Evolutionary conservation across 257 asterid species (phyloP).

Genomic region (Penstemon eatonii): DNA sequence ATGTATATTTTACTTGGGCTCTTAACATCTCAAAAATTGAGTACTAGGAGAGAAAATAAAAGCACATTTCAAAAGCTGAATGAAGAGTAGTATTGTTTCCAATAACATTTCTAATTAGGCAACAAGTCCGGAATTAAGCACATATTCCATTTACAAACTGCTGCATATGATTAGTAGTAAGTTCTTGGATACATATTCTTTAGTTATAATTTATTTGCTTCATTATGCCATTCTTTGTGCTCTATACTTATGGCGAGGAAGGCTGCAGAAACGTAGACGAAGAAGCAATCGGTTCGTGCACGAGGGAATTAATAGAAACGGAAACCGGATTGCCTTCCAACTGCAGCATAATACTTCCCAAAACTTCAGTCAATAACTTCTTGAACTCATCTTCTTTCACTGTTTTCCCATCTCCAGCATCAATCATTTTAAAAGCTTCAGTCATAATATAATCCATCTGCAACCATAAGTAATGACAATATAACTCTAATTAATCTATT

Average conservation of each 20-base stretch:
- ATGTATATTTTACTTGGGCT: no score
- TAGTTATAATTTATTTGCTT: slow-evolving; percentile 10
- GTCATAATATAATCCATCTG: slow-evolving; percentile 70
- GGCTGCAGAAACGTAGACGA: slow-evolving; percentile 71
- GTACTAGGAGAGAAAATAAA: no score
- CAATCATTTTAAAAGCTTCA: slow-evolving; percentile 64
- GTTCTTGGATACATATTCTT: slow-evolving; percentile 19
- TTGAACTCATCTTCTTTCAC: slow-evolving; percentile 90
- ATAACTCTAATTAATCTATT: not conserved
- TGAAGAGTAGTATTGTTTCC: not conserved
- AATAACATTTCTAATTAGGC: not conserved
- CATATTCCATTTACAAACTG: not conserved
- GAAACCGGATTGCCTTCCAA: slow-evolving; percentile 76
- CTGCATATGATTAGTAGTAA: slow-evolving; percentile 19
- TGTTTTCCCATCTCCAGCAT: slow-evolving; percentile 55
- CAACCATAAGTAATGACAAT: not conserved
- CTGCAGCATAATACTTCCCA: slow-evolving; percentile 80
- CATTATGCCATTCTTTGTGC: not conserved
- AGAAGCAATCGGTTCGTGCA: slow-evolving; percentile 73
- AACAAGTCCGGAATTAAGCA: not conserved
- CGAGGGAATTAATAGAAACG: slow-evolving; percentile 78
- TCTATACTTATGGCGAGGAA: slow-evolving; percentile 32
- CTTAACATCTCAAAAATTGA: no score
- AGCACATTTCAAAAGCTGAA: no score
- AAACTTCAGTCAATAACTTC: slow-evolving; percentile 63